Evolutionary conservation across 192 early-diverging fungal species (phyloP), one percentile per base, ranked within the genome.

Genomic region (Linnemannia hyalina): DNA sequence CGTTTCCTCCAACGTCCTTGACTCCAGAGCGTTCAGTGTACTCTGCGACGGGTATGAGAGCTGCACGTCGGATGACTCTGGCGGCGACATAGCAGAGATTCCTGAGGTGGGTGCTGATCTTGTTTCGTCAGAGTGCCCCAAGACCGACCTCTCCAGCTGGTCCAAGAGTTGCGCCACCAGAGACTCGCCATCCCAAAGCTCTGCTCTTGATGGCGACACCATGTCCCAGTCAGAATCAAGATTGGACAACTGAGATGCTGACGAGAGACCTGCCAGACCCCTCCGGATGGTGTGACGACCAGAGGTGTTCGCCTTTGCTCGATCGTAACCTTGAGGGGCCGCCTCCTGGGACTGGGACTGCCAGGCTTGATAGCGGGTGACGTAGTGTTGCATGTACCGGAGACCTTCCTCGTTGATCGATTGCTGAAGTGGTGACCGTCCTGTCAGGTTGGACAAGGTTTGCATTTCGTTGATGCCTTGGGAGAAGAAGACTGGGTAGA

Each of bases 381-480:
- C 78, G 40, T 80, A 85, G 29, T 35, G 70, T 42, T 85, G 83
- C 77, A 85, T 85, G 9, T 85, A 79, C 16, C 70, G 83, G n/a
- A 85, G 78, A 0, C 83, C 78, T 11, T 80, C 69, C 49, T 80
- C 78, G 42, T 85, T 85, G 36, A 85, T 85, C 6, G 83, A 29
- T 11, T 55, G 74, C 38, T 85, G 83, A 9, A 85, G 11, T 1
- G 78, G 75, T 1, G 78, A 80, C 38, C 80, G 80, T 69, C 83
- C 78, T 35, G 78, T 85, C 11, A 85, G 46, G 41, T 85, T 85
- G 32, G 83, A 85, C 5, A 85, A 38, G 32, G 83, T 80, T n/a
- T 85, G 83, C 83, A 85, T 85, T 47, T 85, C 83, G 38, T 85
- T 85, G 57, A 85, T 85, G 1, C 83, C 83, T 35, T 85, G 83